phyloP scores from a whole-genome alignment of 1,139 yeast species.

The Nadsonia commutata region DNA sequence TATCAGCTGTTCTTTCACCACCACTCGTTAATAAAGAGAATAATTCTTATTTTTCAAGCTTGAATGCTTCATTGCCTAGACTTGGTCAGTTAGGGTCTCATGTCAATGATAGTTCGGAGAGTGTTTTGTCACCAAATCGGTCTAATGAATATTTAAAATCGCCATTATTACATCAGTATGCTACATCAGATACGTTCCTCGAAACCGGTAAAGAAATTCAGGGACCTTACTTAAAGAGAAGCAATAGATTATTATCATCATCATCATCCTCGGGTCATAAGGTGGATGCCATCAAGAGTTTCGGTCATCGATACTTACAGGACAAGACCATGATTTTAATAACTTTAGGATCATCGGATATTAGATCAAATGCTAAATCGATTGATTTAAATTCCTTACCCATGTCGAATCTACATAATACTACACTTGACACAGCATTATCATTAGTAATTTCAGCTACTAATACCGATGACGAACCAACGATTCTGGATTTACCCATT shows the following conservation, averaged over 20 bases:
- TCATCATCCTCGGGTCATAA: too few species aligned
- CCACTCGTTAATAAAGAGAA: neutral
- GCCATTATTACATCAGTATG: neutral
- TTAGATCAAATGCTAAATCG: constrained; percentile 45
- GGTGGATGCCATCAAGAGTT: constrained; percentile 40
- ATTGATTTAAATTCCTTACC: constrained; percentile 63
- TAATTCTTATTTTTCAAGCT: neutral
- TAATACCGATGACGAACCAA: constrained; percentile 42
- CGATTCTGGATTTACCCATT: constrained; percentile 64
- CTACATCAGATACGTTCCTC: neutral
- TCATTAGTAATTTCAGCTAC: constrained; percentile 54
- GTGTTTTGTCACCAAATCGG: neutral
- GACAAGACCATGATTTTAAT: constrained; percentile 51
- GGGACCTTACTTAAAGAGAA: neutral
- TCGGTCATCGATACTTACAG: constrained; percentile 68
- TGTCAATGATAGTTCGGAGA: neutral
- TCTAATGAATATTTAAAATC: neutral
- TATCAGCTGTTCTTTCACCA: neutral
- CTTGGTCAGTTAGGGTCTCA: neutral
- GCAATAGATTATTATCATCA: neutral
- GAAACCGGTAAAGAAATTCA: neutral
- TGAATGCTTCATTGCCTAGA: neutral
- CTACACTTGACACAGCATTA: constrained; percentile 80
- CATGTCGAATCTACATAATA: constrained; percentile 55
- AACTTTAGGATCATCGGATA: constrained; percentile 78